A percentile compares a stretch with the other conserved stretches of the same genome.
Evolutionary conservation across 2,329 filamentous ascomycete species (phyloP).

Genomic region (Botrytis cinerea): DNA sequence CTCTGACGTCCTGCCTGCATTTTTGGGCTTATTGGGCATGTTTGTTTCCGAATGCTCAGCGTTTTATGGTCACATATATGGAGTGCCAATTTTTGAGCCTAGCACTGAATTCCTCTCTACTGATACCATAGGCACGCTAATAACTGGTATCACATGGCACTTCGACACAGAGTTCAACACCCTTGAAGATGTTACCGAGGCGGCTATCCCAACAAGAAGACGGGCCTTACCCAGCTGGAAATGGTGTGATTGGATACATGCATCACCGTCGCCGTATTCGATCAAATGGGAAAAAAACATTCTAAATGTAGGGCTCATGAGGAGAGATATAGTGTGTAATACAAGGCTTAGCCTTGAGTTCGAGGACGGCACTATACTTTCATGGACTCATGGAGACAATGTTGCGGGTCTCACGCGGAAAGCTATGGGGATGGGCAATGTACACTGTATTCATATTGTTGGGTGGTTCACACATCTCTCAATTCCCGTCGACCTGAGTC

Average conservation of each 20-base stretch:
- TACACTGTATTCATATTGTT: accelerated
- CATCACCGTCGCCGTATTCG: neutral
- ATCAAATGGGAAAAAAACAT: accelerated
- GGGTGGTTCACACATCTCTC: neutral
- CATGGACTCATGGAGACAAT: neutral
- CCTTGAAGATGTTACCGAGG: accelerated
- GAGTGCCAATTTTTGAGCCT: neutral
- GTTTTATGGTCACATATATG: neutral
- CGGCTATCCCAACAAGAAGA: accelerated
- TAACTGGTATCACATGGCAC: neutral
- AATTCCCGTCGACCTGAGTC: accelerated
- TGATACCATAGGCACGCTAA: accelerated
- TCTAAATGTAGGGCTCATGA: accelerated
- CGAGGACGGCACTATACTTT: neutral
- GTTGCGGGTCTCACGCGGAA: neutral
- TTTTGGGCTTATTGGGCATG: neutral
- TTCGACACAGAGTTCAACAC: too few relatives aligned
- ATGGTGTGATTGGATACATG: neutral
- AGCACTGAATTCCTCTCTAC: accelerated
- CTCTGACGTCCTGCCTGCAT: neutral
- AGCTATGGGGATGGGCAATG: neutral
- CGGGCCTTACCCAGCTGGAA: neutral
- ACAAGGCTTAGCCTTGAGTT: neutral
- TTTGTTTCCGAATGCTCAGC: accelerated
- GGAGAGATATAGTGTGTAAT: accelerated